Base-by-base conservation (phyloP, 495 filamentous ascomycete genomes). In the Neohortaea acidophila region DNA sequence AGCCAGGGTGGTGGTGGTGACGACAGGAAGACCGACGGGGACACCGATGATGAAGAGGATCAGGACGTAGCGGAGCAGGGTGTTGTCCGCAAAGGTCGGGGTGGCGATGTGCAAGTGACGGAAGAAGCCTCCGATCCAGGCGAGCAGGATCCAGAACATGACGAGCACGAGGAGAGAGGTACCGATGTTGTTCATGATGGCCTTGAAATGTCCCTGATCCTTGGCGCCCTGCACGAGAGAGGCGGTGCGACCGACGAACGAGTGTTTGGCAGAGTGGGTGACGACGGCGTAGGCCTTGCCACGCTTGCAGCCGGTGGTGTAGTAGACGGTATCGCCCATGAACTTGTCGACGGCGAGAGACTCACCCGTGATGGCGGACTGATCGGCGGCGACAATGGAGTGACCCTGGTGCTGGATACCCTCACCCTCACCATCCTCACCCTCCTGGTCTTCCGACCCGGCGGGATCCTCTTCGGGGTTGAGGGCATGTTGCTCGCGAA, bases 171-270 rank as follows among this genome's bases (percentile, higher is more conserved):
- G 63, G 24, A 80, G 64, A 38, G 69, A 58, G 15, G 64, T 69
- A 61, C 77, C 76, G 44, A 81, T 81, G 56, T 70, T 74, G 70
- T 81, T 75, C 77, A 81, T 81, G 67, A 81, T 79, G 48, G 76
- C 76, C 63, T 81, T 81, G 72, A 81, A 81, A 63, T 81, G 77
- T 67, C 76, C 77, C 39, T 67, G 61, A 56, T 80, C 77, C 54
- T 77, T 62, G 48, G 77, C 76, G 47, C 75, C 75, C 55, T 79
- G 68, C 13, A 81, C 77, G 35, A 80, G 66, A 52, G 67, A 66
- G 47, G 77, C 77, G 39, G 76, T 81, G 54, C 72, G 70, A 59
- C 77, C 77, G 55, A 80, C 75, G 65, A 81, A 81, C 36, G 76
- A 80, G 60, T 66, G 64, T 48, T 64, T 68, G 24, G 77, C 77